Evolutionary conservation across 1,139 yeast genomes (phyloP).

Genomic region (Debaryomycetaceae sp.): DNA sequence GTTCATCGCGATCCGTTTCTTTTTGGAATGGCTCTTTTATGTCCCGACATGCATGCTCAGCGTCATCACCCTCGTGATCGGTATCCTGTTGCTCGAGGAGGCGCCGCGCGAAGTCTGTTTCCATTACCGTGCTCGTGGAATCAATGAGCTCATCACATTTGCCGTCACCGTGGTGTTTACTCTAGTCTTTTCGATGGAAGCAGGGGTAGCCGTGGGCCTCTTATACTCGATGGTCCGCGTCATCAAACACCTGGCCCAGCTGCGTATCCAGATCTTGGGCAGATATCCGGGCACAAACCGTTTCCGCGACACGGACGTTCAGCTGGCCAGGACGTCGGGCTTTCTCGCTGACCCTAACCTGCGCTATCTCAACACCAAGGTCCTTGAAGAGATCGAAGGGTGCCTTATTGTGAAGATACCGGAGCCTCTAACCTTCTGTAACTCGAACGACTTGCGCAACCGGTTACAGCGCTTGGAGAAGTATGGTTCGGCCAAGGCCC

Average conservation of each 20-base stretch:
- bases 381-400: slow-evolving; percentile 69
- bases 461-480: slow-evolving; percentile 69
- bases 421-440: slow-evolving; percentile 88
- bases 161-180: slow-evolving; percentile 64
- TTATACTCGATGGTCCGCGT: slow-evolving; percentile 72
- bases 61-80: slow-evolving; percentile 73
- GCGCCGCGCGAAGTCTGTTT: slow-evolving; percentile 73
- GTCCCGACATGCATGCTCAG: slow-evolving; percentile 77
- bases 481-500: slow-evolving; percentile 75
- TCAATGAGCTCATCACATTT: slow-evolving; percentile 67
- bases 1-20: slow-evolving; percentile 48
- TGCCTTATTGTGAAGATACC: slow-evolving; percentile 81
- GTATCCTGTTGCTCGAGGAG: slow-evolving; percentile 70
- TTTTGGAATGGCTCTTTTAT: slow-evolving; percentile 56
- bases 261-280: slow-evolving; percentile 83
- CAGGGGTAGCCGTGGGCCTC: slow-evolving; percentile 82
- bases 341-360: slow-evolving; percentile 26
- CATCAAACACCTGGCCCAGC: slow-evolving; percentile 73
- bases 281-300: slow-evolving; percentile 68
- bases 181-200: slow-evolving; percentile 72
- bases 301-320: slow-evolving; percentile 64
- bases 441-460: slow-evolving; percentile 70
- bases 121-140: slow-evolving; percentile 67
- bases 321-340: slow-evolving; percentile 6
- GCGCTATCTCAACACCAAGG: slow-evolving; percentile 27